Percentiles rank a stretch among this genome's conserved stretches.
phyloP scores from a whole-genome alignment of 345 rosid genomes.

The Cardamine occulta region DNA sequence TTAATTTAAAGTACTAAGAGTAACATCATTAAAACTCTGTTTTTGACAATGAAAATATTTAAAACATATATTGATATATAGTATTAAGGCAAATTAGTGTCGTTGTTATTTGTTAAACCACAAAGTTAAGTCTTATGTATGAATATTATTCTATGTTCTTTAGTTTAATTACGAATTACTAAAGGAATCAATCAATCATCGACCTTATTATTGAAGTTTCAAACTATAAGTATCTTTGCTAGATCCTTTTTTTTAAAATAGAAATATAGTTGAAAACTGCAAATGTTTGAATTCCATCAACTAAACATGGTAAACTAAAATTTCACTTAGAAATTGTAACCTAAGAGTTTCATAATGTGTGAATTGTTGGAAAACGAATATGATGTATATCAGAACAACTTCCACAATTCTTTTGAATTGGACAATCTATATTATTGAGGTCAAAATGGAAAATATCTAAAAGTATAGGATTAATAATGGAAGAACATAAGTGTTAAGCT shows the following conservation, averaged over 20 bases:
- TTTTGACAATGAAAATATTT: too few relatives aligned
- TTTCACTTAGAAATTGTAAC: too few relatives aligned
- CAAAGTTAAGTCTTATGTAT: background rate
- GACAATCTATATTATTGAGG: background rate
- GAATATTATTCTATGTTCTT: too few relatives aligned
- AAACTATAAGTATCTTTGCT: too few relatives aligned
- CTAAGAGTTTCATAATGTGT: background rate
- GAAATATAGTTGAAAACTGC: background rate
- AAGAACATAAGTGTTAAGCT: slow-evolving; percentile 20
- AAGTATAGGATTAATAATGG: slow-evolving; percentile 17
- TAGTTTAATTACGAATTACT: background rate
- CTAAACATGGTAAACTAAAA: background rate
- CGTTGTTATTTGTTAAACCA: background rate
- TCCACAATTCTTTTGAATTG: background rate
- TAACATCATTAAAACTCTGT: background rate
- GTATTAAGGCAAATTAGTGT: background rate
- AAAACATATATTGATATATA: background rate
- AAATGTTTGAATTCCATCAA: background rate
- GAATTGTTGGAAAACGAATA: background rate
- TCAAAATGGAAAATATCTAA: slow-evolving; percentile 5
- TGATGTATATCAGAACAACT: background rate
- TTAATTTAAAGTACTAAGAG: background rate
- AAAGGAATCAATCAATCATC: background rate
- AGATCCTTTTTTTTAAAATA: too few relatives aligned
- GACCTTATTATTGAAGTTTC: background rate